These are phyloP conservation scores for Boechera stricta DNA, from an alignment of 345 rosid genomes.

Conservation along the genomic window DNA sequence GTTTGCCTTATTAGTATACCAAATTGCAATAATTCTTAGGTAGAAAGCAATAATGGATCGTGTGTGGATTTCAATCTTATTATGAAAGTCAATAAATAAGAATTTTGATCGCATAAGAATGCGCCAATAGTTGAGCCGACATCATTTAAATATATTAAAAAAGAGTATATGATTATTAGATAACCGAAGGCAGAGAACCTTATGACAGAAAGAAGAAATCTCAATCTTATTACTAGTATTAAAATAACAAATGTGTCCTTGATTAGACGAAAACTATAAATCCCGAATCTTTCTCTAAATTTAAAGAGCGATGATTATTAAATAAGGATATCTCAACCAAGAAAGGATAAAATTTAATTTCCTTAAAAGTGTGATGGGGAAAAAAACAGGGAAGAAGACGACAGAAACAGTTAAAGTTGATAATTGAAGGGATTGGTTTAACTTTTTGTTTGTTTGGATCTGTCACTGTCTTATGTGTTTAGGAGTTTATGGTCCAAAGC, in stretches of 20 bases:
- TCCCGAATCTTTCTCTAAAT: constrained; percentile 39
- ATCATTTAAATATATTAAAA: constrained; percentile 12
- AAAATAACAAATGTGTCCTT: neutral
- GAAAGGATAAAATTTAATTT: constrained; percentile 6
- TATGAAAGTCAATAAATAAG: neutral
- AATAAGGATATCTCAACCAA: constrained; percentile 4
- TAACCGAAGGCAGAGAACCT: constrained; percentile 15
- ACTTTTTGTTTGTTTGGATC: constrained; percentile 44
- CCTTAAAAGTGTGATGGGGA: neutral
- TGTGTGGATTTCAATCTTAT: neutral
- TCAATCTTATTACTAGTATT: neutral
- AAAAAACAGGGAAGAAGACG: neutral
- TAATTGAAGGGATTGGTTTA: constrained; percentile 35
- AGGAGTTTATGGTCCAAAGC: constrained; percentile 34
- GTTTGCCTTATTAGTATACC: constrained; percentile 11
- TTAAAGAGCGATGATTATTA: constrained; percentile 2
- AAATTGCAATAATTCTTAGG: constrained; percentile 23
- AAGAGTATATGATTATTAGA: neutral
- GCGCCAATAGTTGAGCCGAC: constrained; percentile 41
- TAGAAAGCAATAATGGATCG: neutral
- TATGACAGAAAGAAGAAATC: constrained; percentile 17
- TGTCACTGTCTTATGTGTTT: constrained; percentile 44
- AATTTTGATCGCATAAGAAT: constrained; percentile 10
- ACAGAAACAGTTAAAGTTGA: constrained; percentile 44
- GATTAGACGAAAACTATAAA: neutral